Percentiles rank a stretch among this genome's conserved stretches.
Conservation (phyloP, 176 grass and related monocot genomes). For the Musa beccarii region DNA sequence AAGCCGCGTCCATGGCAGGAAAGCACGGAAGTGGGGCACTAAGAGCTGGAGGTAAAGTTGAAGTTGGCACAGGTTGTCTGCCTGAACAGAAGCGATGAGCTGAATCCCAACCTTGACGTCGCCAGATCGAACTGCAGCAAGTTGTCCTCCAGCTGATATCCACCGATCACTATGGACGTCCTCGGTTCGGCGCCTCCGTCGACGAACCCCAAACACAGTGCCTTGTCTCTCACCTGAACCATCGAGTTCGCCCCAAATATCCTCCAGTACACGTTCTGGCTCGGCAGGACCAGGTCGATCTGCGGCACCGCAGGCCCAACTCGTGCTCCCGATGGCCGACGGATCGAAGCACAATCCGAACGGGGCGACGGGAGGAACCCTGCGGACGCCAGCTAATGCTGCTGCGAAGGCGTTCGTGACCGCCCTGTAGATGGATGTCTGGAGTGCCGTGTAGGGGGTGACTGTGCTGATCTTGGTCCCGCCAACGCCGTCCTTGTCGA, state of each 20-base stretch:
- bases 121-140: slow-evolving; percentile 64
- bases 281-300: slow-evolving; percentile 54
- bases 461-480: slow-evolving; percentile 69
- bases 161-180: slow-evolving; percentile 63
- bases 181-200: slow-evolving; percentile 39
- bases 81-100: slow-evolving; percentile 38
- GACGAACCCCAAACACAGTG: slow-evolving; percentile 59
- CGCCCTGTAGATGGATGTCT: slow-evolving; percentile 56
- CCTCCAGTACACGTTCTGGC: slow-evolving; percentile 33
- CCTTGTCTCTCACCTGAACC: slow-evolving; percentile 25
- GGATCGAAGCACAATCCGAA: slow-evolving; percentile 63
- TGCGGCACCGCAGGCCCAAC: slow-evolving; percentile 46
- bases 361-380: slow-evolving; percentile 28
- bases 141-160: slow-evolving; percentile 66
- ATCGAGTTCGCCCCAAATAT: slow-evolving; percentile 69
- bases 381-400: slow-evolving; percentile 27
- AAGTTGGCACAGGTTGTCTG: slow-evolving; percentile 57
- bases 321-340: slow-evolving; percentile 36
- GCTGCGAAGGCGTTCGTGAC: slow-evolving; percentile 38
- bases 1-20: too few species aligned
- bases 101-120: slow-evolving; percentile 56
- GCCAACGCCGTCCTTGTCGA: slow-evolving; percentile 41
- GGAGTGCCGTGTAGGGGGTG: slow-evolving; percentile 52
- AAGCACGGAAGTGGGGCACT: not conserved
- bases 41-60: slow-evolving; percentile 17